Evolutionary conservation across 495 filamentous ascomycete species (phyloP), one percentile per base, ranked within the genome.

Genomic region (Endocarpon pusillum): DNA sequence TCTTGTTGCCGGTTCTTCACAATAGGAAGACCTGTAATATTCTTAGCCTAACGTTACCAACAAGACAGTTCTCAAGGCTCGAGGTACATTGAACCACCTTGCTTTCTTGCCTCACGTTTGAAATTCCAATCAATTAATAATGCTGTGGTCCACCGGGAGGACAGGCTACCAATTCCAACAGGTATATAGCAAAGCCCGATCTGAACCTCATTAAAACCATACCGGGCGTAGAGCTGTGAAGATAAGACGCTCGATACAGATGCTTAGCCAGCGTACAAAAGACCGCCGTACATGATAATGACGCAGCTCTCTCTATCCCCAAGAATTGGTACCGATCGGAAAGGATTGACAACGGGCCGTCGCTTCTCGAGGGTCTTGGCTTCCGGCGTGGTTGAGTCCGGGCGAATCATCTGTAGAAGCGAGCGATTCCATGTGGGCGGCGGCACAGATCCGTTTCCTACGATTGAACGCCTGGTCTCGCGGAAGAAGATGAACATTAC

Each of bases 181-280:
- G 64, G 59, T 6, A 70, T 38, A 38, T 61, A 70, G 41, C 54
- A 57, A 1, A 71, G 44, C 2, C 64, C 63, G 16, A 62, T 41
- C 25, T 63, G 44, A 14, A 68, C 40, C 0, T 54, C 38, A 17
- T 57, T 56, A 33, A 64, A 59, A 2, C 47, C 47, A 45, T 58
- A 68, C 1, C 48, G 41, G 3, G 37, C 34, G 0, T 24, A 36
- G 17, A 69, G 48, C 12, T 54, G 45, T 8, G 45, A 39, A 0
- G 60, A 38, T 1, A 65, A 33, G 7, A 44, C 42, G 1, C 50
- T 46, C 4, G 46, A 34, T 17, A 57, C 37, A 23, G 49, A 47
- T 35, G 51, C 58, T 24, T 49, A 55, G 16, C 52, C 55, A 6
- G 47, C 44, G 21, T 41, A 46, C 15, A 47, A 27, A 2, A 68